These are phyloP conservation scores for Albatrellus ellisii DNA, from an alignment of 768 basidiomycete genomes.

Conservation along the genomic window DNA sequence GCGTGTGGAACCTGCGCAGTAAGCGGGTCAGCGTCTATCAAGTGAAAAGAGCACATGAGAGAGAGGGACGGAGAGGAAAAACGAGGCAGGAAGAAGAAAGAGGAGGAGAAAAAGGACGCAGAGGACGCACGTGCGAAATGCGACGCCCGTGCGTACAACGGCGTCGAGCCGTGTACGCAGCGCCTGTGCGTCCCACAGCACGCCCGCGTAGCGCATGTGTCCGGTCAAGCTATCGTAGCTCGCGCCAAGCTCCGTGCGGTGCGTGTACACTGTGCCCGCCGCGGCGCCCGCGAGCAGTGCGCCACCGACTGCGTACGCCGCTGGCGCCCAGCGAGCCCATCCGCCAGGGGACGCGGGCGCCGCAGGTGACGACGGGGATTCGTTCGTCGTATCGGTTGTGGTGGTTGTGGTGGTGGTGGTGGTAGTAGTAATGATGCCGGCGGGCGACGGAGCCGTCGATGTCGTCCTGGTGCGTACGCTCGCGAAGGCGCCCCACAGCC, in stretches of 20 bases:
- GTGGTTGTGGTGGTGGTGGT: too few species aligned
- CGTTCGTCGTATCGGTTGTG: too few species aligned
- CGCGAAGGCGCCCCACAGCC: conserved; percentile 43
- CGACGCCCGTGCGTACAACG: conserved; percentile 48
- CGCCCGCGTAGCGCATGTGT: conserved; percentile 83
- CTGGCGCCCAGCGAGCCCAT: conserved; percentile 58
- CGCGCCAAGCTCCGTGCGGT: conserved; percentile 57
- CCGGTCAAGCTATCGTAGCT: conserved; percentile 71
- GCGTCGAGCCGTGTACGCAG: conserved; percentile 49
- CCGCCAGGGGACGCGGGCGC: conserved; percentile 23
- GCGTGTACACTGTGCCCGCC: conserved; percentile 74
- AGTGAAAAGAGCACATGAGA: background rate
- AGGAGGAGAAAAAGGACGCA: background rate
- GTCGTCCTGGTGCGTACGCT: conserved; percentile 19
- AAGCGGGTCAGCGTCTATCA: conserved; percentile 1
- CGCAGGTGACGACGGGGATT: conserved; percentile 18
- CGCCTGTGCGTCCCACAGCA: conserved; percentile 65
- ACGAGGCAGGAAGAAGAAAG: background rate
- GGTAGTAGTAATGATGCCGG: too few species aligned
- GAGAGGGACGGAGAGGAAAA: background rate
- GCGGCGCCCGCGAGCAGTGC: conserved; percentile 72
- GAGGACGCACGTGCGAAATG: conserved; percentile 59
- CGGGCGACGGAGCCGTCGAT: conserved; percentile 22
- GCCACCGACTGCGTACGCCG: conserved; percentile 60
- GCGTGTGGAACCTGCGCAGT: conserved; percentile 59